phyloP scores from a whole-genome alignment of 2,329 filamentous ascomycete genomes.

The Rasamsonia emersonii region DNA sequence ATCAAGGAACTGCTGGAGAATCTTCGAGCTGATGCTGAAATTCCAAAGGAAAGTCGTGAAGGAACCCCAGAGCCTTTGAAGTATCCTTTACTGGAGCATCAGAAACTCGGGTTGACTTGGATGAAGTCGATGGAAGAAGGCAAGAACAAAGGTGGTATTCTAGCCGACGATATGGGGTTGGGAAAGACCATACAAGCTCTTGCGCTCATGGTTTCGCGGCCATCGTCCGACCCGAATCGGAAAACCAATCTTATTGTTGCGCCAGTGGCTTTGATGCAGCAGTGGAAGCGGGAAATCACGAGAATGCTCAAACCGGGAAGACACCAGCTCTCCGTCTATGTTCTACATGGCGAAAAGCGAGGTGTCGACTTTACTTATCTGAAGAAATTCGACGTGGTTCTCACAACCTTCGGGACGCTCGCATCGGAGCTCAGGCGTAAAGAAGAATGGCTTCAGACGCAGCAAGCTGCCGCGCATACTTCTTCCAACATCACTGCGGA shows the following conservation, averaged over 20 bases:
- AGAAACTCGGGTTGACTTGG: constrained; percentile 70
- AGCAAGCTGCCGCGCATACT: constrained; percentile 36
- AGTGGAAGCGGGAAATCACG: constrained; percentile 75
- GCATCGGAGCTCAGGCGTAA: constrained; percentile 58
- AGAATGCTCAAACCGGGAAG: constrained; percentile 53
- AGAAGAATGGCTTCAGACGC: constrained; percentile 42
- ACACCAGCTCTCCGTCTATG: constrained; percentile 55
- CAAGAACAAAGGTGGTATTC: constrained; percentile 63
- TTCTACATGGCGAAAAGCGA: constrained; percentile 60
- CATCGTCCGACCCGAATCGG: constrained; percentile 47
- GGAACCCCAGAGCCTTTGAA: constrained; percentile 62
- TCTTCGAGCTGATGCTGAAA: constrained; percentile 63
- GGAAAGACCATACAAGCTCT: constrained; percentile 80
- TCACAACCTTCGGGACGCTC: constrained; percentile 71
- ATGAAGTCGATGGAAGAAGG: constrained; percentile 66
- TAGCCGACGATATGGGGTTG: constrained; percentile 75
- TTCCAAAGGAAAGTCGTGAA: constrained; percentile 53
- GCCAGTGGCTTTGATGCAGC: constrained; percentile 68
- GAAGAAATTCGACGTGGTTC: constrained; percentile 60
- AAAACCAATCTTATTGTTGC: constrained; percentile 78
- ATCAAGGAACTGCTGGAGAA: constrained; percentile 62
- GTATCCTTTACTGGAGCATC: constrained; percentile 67
- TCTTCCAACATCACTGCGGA: constrained; percentile 24
- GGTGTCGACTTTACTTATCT: constrained; percentile 51
- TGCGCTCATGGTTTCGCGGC: constrained; percentile 62